Evolutionary conservation across 176 grass and related monocot genomes (phyloP).

Genomic region (Saccharum officinarum): DNA sequence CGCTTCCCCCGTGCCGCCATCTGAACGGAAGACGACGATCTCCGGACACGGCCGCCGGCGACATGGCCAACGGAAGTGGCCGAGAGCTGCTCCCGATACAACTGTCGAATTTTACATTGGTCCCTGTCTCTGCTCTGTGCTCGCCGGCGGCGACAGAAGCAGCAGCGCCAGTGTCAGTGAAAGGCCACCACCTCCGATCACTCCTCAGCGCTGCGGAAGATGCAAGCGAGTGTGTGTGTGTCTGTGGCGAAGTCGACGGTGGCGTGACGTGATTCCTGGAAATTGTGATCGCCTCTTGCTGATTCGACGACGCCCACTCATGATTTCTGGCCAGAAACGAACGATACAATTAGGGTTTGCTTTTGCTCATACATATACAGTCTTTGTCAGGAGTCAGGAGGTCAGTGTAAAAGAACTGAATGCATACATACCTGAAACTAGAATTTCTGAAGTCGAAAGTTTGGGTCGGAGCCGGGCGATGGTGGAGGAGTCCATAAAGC

Average conservation of each 20-base stretch:
- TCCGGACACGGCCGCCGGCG: neutral
- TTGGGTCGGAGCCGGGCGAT: conserved; percentile 35
- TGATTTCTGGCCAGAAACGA: conserved; percentile 46
- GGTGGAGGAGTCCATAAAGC: conserved; percentile 59
- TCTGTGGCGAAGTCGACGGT: conserved; percentile 20
- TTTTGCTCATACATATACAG: neutral
- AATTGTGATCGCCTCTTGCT: conserved; percentile 27
- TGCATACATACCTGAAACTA: conserved; percentile 49
- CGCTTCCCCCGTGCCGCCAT: conserved; percentile 21
- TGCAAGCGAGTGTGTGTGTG: neutral
- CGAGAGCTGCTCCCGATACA: conserved; percentile 16
- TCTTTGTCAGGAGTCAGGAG: neutral
- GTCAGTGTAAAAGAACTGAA: neutral
- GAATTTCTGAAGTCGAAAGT: conserved; percentile 60
- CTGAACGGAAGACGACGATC: conserved; percentile 35
- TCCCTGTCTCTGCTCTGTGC: neutral
- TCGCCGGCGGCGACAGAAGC: neutral
- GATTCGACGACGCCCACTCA: conserved; percentile 58
- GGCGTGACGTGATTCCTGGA: conserved; percentile 46
- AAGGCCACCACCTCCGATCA: conserved; percentile 49
- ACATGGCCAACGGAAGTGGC: neutral
- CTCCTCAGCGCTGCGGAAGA: neutral
- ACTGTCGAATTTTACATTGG: conserved; percentile 10
- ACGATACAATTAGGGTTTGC: conserved; percentile 50
- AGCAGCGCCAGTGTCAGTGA: neutral